Conservation (phyloP, 352 stramenopile genomes). For the Elongisporangium undulatum region DNA sequence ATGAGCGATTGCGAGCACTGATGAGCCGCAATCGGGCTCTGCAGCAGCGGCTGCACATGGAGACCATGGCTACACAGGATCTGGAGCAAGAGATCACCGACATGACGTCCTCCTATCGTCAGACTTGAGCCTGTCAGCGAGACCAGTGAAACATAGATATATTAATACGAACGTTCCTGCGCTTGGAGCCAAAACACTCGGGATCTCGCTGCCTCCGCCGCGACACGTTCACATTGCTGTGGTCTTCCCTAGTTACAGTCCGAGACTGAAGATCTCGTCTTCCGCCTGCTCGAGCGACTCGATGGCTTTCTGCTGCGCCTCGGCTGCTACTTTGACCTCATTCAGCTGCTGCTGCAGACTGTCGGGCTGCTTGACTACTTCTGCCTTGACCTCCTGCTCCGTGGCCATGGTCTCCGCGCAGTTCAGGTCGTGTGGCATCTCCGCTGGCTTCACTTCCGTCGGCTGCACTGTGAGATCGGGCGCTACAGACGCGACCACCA, state of each 20-base stretch:
- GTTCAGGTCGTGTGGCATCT: slow-evolving; percentile 21
- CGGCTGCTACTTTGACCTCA: slow-evolving; percentile 4
- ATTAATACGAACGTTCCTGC: not conserved
- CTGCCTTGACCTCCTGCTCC: slow-evolving; percentile 33
- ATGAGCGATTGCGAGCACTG: slow-evolving; percentile 62
- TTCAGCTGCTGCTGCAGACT: slow-evolving; percentile 17
- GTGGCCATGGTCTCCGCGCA: slow-evolving; percentile 35
- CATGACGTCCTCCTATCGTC: slow-evolving; percentile 33
- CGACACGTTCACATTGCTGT: not conserved
- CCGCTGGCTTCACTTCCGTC: slow-evolving; percentile 2
- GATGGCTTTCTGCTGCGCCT: slow-evolving; percentile 1
- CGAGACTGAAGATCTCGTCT: slow-evolving; percentile 82
- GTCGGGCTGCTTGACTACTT: slow-evolving; percentile 31
- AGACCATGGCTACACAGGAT: slow-evolving; percentile 63
- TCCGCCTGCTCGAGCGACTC: slow-evolving; percentile 10
- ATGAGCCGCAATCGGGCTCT: slow-evolving; percentile 79
- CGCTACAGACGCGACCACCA: not conserved
- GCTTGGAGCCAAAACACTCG: not conserved
- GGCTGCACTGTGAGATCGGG: slow-evolving; percentile 2
- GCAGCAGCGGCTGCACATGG: slow-evolving; percentile 66
- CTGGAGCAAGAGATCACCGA: slow-evolving; percentile 70
- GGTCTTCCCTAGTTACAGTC: slow-evolving; percentile 30
- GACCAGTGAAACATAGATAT: not conserved
- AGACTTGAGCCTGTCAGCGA: too few species aligned
- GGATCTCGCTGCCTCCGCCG: not conserved